Base-by-base conservation (phyloP, 2,329 filamentous ascomycete genomes). In the Clarireedia monteithiana region DNA sequence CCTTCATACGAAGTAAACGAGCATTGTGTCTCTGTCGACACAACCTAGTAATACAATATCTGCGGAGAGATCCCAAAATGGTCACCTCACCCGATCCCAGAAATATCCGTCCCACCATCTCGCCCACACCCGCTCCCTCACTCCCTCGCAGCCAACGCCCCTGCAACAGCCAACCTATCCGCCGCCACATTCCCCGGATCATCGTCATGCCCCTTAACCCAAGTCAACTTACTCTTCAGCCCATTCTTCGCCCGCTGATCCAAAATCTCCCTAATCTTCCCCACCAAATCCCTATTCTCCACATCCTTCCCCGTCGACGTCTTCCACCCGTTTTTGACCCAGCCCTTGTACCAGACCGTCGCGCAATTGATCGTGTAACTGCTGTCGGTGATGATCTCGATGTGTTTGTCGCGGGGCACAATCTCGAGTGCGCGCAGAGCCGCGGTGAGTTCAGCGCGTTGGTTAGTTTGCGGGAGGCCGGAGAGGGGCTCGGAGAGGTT, bases 371-470 rank as follows among this genome's bases (percentile, higher is more conserved):
- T 96, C 1, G 89, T 81, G 73, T 97, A 97, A 66, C 85, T 84
- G 71, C 88, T 94, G 72, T 99, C 94, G n/a, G 85, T 91, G 68
- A 85, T 80, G 62, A 99, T 95, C 56, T 84, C 79, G 12, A 95
- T 80, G 58, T 83, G 77, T 56, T 87, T 79, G 57, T 85, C 77
- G 15, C 80, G 72, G 0, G 88, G 85, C 2, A 85, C 83, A 47
- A 86, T 81, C 66, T 96, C 84, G 23, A 97, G 77, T 0, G 91
- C 91, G 56, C 91, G 86, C 30, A 89, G 76, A 60, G 97, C 86
- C 6, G 91, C 94, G 24, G 88, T 91, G 57, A 99, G 77, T 73
- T 99, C 94, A n/a, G 92, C 94, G 3, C 94, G 88, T 70, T 97
- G 90, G 69, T 99, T 99, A 0, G 94, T 97, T 72, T 97, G 94